Evolutionary conservation across 164 flowering plant genomes (phyloP).

Genomic region (Nymphaea thermarum): DNA sequence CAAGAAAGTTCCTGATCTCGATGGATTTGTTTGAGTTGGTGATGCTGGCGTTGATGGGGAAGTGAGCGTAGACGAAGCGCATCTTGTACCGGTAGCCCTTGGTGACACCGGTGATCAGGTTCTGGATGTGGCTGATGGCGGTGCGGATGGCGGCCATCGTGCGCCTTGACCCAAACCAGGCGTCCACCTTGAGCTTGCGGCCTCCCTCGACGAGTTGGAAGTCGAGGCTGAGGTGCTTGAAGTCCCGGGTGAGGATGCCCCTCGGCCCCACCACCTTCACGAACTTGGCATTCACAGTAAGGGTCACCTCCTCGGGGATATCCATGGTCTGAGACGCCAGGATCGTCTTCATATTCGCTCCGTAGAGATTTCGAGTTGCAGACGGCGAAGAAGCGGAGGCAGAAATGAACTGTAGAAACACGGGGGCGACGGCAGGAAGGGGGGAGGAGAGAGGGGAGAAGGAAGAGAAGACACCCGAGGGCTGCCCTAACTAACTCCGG

Average conservation of each 20-base stretch:
- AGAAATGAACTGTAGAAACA: no score
- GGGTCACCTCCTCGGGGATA: neutral
- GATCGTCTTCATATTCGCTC: neutral
- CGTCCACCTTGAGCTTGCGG: conserved; percentile 1
- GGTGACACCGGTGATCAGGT: neutral
- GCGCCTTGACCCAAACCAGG: neutral
- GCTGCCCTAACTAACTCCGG: no score
- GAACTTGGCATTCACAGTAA: neutral
- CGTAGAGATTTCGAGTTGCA: no score
- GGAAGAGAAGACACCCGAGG: no score
- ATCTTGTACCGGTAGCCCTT: neutral
- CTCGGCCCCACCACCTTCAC: neutral
- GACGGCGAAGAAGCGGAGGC: no score
- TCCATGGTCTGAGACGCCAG: neutral
- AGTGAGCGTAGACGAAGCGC: neutral
- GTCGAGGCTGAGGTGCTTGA: neutral
- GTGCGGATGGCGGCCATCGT: neutral
- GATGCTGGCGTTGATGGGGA: neutral
- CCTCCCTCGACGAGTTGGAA: neutral
- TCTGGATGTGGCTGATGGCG: neutral
- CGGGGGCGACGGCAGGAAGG: no score
- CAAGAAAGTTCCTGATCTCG: neutral
- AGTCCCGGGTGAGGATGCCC: neutral
- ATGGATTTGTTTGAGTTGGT: neutral
- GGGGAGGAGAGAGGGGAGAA: no score